Evolutionary conservation across 148 eudicot species (phyloP).

Genomic region (Camellia japonica): DNA sequence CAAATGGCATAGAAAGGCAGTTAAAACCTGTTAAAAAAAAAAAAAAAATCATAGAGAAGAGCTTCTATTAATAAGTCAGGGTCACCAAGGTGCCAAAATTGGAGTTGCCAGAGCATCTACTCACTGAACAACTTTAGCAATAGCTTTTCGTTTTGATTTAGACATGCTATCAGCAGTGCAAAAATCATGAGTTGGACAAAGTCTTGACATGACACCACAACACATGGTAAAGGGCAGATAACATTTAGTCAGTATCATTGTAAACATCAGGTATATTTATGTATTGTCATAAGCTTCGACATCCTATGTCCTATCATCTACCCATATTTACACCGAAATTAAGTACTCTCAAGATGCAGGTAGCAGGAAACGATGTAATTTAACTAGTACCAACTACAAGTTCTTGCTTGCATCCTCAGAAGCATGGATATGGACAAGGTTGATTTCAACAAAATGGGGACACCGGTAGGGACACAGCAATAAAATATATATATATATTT

Average conservation of each 20-base stretch:
- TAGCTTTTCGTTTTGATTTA: background rate
- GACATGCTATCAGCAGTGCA: background rate
- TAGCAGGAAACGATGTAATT: background rate
- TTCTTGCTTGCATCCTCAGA: too few relatives aligned
- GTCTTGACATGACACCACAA: background rate
- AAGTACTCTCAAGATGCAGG: background rate
- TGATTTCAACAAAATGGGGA: too few relatives aligned
- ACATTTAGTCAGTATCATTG: background rate
- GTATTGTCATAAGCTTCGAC: background rate
- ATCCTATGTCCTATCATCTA: background rate
- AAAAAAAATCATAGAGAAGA: background rate
- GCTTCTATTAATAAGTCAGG: background rate
- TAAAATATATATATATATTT: too few relatives aligned
- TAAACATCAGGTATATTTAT: background rate
- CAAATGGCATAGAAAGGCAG: background rate
- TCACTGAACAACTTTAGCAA: background rate
- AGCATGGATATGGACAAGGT: too few relatives aligned
- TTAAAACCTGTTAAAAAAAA: background rate
- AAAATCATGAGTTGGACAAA: background rate
- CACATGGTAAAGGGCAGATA: background rate
- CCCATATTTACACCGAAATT: background rate
- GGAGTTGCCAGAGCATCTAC: background rate
- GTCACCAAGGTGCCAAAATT: background rate
- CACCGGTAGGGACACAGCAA: too few relatives aligned
- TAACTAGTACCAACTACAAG: background rate